Conservation (phyloP, 1,284 basidiomycete species). For the Marasmius oreades region DNA sequence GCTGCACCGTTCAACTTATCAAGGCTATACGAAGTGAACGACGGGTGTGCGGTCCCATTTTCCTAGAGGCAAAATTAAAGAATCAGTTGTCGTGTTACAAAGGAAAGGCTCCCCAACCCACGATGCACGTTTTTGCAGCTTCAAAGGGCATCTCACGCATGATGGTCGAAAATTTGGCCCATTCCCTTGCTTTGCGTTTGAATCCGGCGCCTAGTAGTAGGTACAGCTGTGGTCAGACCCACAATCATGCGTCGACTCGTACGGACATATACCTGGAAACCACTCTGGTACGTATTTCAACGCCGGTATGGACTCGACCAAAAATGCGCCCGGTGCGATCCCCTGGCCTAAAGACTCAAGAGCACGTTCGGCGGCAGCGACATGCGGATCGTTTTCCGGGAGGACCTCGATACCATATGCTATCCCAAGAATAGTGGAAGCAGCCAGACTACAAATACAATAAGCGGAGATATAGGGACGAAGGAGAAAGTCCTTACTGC, state of each 20-base stretch:
- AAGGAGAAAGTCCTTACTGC: constrained; percentile 21
- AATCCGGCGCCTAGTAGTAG: constrained; percentile 11
- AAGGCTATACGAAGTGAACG: constrained; percentile 22
- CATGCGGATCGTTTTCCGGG: constrained; percentile 13
- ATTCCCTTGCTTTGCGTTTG: constrained; percentile 15
- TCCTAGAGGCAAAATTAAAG: constrained; percentile 13
- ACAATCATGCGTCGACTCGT: too few species aligned
- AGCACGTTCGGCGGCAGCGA: constrained; percentile 13
- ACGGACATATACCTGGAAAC: constrained; percentile 17
- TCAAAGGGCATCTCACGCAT: constrained; percentile 23
- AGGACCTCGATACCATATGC: constrained; percentile 16
- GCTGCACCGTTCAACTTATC: constrained; percentile 17
- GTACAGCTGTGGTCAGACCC: too few species aligned
- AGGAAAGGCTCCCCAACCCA: constrained; percentile 5
- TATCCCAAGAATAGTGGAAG: constrained; percentile 29
- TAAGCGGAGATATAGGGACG: constrained; percentile 4
- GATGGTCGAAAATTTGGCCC: constrained; percentile 12
- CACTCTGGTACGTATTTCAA: constrained; percentile 20
- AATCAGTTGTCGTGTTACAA: background rate
- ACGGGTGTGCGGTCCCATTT: constrained; percentile 18
- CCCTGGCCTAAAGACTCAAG: constrained; percentile 15
- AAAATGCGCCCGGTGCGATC: constrained; percentile 18
- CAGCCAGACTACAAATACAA: constrained; percentile 20
- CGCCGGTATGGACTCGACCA: constrained; percentile 21
- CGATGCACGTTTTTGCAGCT: constrained; percentile 20